Evolutionary conservation across 2,329 filamentous ascomycete genomes (phyloP).

Genomic region (Hymenoscyphus infarciens): DNA sequence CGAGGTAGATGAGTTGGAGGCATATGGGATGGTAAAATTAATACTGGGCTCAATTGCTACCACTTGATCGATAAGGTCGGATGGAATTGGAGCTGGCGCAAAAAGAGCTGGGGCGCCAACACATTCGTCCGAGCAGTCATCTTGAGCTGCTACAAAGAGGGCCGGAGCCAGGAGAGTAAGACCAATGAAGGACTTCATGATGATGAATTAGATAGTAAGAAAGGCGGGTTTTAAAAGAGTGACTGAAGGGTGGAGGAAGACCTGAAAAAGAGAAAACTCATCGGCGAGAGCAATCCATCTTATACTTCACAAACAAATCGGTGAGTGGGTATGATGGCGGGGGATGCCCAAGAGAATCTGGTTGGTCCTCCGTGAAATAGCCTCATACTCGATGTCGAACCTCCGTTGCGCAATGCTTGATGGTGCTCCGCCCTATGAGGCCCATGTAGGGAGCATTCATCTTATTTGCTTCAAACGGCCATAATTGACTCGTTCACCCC

Average conservation of each 20-base stretch:
- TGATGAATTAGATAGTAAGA: slow-evolving; percentile 5
- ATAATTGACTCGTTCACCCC: background rate
- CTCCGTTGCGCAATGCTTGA: background rate
- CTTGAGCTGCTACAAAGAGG: slow-evolving; percentile 12
- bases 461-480: background rate
- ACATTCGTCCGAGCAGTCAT: slow-evolving; percentile 12
- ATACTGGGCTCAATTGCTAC: slow-evolving; percentile 16
- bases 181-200: slow-evolving; percentile 17
- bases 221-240: background rate
- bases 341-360: slow-evolving; percentile 1
- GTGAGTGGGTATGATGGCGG: background rate
- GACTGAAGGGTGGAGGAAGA: slow-evolving; percentile 8
- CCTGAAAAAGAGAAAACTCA: slow-evolving; percentile 1
- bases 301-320: slow-evolving; percentile 3
- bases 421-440: background rate
- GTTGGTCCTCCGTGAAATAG: background rate
- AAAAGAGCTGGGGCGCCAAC: slow-evolving; percentile 12
- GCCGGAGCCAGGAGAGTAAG: slow-evolving; percentile 14
- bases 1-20: slow-evolving; percentile 14
- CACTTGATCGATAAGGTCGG: slow-evolving; percentile 14
- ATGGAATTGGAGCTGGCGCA: slow-evolving; percentile 15
- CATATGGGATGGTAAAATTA: slow-evolving; percentile 23
- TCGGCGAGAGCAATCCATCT: background rate
- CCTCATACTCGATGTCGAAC: background rate
- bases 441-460: background rate